Base-by-base conservation (phyloP, 352 stramenopile species). In the Poterioochromonas sp. region DNA sequence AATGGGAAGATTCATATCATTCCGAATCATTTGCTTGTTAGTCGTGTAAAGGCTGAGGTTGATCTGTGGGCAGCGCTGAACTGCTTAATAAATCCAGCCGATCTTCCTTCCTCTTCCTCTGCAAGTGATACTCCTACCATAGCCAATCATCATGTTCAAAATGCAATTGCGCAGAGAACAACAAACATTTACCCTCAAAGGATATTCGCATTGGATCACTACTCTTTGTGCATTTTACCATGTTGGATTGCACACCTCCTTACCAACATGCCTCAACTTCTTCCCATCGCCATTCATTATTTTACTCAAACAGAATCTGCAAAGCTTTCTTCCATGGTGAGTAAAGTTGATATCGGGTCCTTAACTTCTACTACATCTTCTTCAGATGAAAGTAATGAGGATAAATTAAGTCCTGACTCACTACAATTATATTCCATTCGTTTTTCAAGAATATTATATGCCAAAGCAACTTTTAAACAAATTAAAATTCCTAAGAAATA, bases 1-100 rank as follows among this genome's bases (percentile, higher is more conserved):
- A 76, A 76, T 40, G 43, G 47, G 22, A 1, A n/a, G 1, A 1
- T 76, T 29, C 26, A 76, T 76, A 37, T 76, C 3, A 39, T 76
- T 41, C 41, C 68, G 49, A 29, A 53, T 29, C 40, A 76, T 37
- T 22, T 32, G 32, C 8, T 34, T 32, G 37, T 34, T 1, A 40
- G n/a, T 32, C 39, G 20, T 69, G 41, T 18, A 39, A 26, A 69
- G 8, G 60, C 20, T 8, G 26, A 26, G 2, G 26, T 2, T 32
- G 5, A 32, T 32, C 12, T 8, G 12, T 29, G 2, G 12, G 51
- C 51, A n/a, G n/a, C n/a, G n/a, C n/a, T n/a, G n/a, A n/a, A n/a
- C n/a, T n/a, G n/a, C n/a, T n/a, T n/a, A n/a, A n/a, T n/a, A n/a
- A n/a, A n/a, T n/a, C n/a, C n/a, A n/a, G n/a, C n/a, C n/a, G n/a